phyloP scores from a whole-genome alignment of 768 basidiomycete species.

The Tylopilus sp. region DNA sequence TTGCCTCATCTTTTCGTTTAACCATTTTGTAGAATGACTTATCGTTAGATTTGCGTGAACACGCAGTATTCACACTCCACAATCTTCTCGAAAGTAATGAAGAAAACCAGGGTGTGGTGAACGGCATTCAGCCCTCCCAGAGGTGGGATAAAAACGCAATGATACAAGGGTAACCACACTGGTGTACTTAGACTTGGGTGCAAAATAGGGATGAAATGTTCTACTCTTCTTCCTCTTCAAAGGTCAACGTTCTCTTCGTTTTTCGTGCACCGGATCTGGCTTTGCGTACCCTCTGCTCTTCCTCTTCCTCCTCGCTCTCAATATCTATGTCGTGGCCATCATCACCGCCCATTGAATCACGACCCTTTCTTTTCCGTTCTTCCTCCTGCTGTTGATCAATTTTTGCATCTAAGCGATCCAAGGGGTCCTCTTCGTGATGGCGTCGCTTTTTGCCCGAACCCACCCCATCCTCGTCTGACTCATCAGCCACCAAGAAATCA shows the following conservation, averaged over 20 bases:
- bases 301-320: conserved; percentile 70
- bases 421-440: conserved; percentile 44
- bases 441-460: conserved; percentile 35
- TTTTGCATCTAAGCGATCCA: conserved; percentile 71
- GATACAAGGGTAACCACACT: conserved; percentile 33
- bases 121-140: conserved; percentile 61
- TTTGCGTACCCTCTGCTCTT: conserved; percentile 64
- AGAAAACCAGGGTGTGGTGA: conserved; percentile 79
- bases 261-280: conserved; percentile 52
- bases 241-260: conserved; percentile 47
- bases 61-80: conserved; percentile 81
- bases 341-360: conserved; percentile 31
- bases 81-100: conserved; percentile 73
- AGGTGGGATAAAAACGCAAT: conserved; percentile 58
- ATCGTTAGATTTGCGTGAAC: conserved; percentile 72
- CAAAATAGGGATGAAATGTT: conserved; percentile 2
- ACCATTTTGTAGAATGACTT: conserved; percentile 3
- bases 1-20: conserved; percentile 15
- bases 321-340: conserved; percentile 62
- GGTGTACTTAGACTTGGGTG: conserved; percentile 20
- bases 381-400: conserved; percentile 55
- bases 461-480: conserved; percentile 63
- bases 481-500: conserved; percentile 80
- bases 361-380: conserved; percentile 43
- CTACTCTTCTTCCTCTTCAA: conserved; percentile 51